These are phyloP conservation scores for Termitomyces sp. DNA, from an alignment of 768 basidiomycete species.

Conservation along the genomic window DNA sequence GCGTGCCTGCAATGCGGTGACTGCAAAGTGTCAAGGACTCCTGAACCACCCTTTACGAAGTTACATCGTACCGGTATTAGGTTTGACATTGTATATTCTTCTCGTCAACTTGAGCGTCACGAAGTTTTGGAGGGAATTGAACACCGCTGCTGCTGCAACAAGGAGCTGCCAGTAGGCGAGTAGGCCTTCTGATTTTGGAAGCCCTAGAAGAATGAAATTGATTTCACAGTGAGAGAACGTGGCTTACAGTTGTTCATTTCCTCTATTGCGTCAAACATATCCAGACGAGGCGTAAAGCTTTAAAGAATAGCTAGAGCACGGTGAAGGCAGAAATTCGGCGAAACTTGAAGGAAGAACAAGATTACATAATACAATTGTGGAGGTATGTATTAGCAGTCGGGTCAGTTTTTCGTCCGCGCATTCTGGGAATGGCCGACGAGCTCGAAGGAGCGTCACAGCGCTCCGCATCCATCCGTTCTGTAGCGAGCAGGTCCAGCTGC, in stretches of 20 bases:
- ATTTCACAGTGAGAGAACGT: neutral
- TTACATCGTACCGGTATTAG: conserved; percentile 29
- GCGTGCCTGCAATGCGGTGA: conserved; percentile 81
- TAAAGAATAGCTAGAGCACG: neutral
- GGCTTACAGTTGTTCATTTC: conserved; percentile 10
- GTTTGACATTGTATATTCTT: conserved; percentile 59
- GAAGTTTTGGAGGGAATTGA: conserved; percentile 87
- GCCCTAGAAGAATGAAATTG: conserved; percentile 30
- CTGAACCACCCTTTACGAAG: neutral
- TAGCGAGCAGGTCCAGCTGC: conserved; percentile 46
- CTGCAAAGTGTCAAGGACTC: conserved; percentile 32
- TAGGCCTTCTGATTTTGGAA: conserved; percentile 63
- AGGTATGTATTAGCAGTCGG: conserved; percentile 2
- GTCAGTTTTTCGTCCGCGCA: conserved; percentile 4
- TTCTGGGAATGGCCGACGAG: conserved; percentile 21
- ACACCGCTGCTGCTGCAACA: conserved; percentile 69
- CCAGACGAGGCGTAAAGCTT: neutral
- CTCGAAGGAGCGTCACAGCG: conserved; percentile 18
- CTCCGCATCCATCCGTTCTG: conserved; percentile 39
- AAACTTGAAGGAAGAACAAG: neutral
- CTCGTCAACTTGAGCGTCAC: conserved; percentile 72
- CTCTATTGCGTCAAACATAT: neutral
- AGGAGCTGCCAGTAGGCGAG: conserved; percentile 89
- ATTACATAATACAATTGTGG: conserved; percentile 1
- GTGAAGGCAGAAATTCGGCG: neutral